Evolutionary conservation across 2,329 filamentous ascomycete species (phyloP), one percentile per base, ranked within the genome.

Genomic region (Cordyceps farinosa): DNA sequence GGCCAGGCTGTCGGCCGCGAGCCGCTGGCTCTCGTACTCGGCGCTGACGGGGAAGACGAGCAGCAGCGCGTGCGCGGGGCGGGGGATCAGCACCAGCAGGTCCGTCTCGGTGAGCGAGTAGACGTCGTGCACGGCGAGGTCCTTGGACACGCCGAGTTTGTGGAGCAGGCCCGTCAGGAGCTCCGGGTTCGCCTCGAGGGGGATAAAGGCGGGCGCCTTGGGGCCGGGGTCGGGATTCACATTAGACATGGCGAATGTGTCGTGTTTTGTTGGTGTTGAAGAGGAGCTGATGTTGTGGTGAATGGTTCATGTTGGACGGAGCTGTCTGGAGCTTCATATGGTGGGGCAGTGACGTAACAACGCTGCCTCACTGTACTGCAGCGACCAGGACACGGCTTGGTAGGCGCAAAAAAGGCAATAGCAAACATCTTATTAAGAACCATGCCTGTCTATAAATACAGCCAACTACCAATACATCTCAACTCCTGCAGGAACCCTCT

Each of bases 31-130:
- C 78, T 97, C 90, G 82, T 97, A 97, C 48, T 85, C 83, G 55
- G 87, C 80, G 61, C 86, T 91, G 66, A 96, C 84, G 68, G 95
- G 94, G 76, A 97, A 97, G 67, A 98, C 92, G 69, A 98, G 89
- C 38, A 98, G 87, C 17, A 98, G 86, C 6, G 94, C 94, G 67
- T 92, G 84, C 2, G 91, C 90, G 2, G 95, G 95, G 1, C 93
- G 90, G 0, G 95, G 93, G 45, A 98, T 87, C 76, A 97, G 92
- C 65, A 87, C 85, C 58, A 98, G 87, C 45, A 97, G 84, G 59
- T 92, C 88, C 0, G 90, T 87, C 59, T 98, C 93, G 67, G 90
- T 89, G 72, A 98, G 88, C 69, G 89, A 93, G 84, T 89, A 97
- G 75, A 98, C 91, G 77, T 98, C 94, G 81, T 96, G 89, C 77